These are phyloP conservation scores for Pseudoperonospora humuli DNA, from an alignment of 352 stramenopile species.

Conservation along the genomic window DNA sequence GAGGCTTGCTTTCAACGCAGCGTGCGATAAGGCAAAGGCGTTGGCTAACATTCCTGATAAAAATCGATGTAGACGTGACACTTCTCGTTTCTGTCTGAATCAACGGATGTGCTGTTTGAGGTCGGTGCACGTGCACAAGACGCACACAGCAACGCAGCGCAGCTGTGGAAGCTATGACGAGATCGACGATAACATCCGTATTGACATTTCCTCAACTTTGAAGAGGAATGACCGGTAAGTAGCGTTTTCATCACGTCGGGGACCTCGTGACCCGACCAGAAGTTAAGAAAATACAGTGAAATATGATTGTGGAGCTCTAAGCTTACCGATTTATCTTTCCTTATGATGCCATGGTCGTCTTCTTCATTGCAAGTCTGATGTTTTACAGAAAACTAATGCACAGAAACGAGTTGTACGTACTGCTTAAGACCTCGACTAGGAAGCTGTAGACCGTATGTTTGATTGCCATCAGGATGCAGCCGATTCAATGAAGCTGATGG, in stretches of 20 bases:
- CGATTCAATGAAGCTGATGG: too few relatives aligned
- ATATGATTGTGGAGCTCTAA: too few relatives aligned
- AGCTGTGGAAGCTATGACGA: conserved; percentile 13
- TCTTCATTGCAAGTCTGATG: too few relatives aligned
- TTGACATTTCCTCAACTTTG: conserved; percentile 8
- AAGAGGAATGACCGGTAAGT: neutral
- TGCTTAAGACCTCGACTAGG: too few relatives aligned
- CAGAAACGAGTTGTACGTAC: too few relatives aligned
- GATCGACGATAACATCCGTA: conserved; percentile 14
- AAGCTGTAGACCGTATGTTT: too few relatives aligned
- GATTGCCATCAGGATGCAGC: too few relatives aligned
- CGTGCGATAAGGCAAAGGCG: conserved; percentile 8
- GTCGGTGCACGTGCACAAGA: conserved; percentile 15
- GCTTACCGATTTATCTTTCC: too few relatives aligned
- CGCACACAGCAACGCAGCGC: conserved; percentile 7
- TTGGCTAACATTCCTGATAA: conserved; percentile 19
- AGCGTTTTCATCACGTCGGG: neutral
- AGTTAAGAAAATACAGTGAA: too few relatives aligned
- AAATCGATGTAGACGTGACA: conserved; percentile 14
- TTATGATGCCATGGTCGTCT: too few relatives aligned
- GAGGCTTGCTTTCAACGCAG: conserved; percentile 13
- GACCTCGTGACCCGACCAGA: neutral
- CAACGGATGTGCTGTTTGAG: conserved; percentile 4
- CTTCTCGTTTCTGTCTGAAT: conserved; percentile 7
- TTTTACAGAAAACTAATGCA: too few relatives aligned